phyloP scores from a whole-genome alignment of 129 eudicot genomes.

The Lonicera japonica region DNA sequence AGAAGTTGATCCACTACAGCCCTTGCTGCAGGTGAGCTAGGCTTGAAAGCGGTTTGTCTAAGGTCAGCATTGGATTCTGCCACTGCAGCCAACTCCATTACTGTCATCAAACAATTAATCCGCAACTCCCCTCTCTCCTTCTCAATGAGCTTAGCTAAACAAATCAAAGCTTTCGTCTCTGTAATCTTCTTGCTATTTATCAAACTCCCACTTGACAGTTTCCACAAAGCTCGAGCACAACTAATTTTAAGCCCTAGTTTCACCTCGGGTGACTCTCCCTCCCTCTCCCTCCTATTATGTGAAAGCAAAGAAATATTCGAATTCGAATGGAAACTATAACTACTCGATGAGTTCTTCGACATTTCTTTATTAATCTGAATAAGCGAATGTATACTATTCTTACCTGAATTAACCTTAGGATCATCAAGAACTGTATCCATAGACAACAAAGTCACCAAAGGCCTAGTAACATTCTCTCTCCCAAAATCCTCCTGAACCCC shows the following conservation, averaged over 20 bases:
- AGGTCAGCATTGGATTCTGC: constrained; percentile 58
- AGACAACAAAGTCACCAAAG: constrained; percentile 41
- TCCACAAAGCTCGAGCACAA: constrained; percentile 58
- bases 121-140: constrained; percentile 51
- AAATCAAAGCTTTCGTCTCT: constrained; percentile 60
- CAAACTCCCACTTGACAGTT: constrained; percentile 47
- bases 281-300: constrained; percentile 36
- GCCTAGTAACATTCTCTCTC: constrained; percentile 56
- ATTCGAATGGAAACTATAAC: constrained; percentile 20
- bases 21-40: constrained; percentile 56
- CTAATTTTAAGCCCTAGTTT: constrained; percentile 42
- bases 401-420: constrained; percentile 5
- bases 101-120: constrained; percentile 50
- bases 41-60: constrained; percentile 60
- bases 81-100: constrained; percentile 65
- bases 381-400: constrained; percentile 37
- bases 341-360: constrained; percentile 12
- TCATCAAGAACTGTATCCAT: constrained; percentile 55
- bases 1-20: constrained; percentile 64
- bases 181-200: constrained; percentile 61
- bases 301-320: background rate
- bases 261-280: constrained; percentile 40
- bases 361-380: constrained; percentile 44
- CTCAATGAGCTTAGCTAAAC: constrained; percentile 59
- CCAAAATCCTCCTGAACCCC: constrained; percentile 64